phyloP scores from a whole-genome alignment of 495 filamentous ascomycete genomes.

The Hypoxylon lenormandii region DNA sequence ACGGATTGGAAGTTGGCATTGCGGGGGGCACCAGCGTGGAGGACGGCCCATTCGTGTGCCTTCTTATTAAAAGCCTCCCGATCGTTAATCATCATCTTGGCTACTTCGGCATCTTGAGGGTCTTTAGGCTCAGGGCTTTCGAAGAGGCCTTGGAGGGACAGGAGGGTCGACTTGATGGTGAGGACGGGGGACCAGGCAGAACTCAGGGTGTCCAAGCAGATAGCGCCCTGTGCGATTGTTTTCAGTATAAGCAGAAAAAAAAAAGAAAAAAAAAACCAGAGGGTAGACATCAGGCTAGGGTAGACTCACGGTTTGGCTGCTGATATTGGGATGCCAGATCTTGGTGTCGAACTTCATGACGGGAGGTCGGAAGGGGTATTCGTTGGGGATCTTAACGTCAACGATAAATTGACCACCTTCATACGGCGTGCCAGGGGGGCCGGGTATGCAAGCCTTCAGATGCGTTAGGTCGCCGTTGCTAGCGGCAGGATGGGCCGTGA shows the following conservation, averaged over 20 bases:
- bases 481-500: slow-evolving; percentile 74
- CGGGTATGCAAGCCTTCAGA: slow-evolving; percentile 83
- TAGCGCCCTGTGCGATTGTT: slow-evolving; percentile 76
- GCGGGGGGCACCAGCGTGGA: slow-evolving; percentile 82
- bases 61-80: slow-evolving; percentile 82
- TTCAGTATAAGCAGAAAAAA: neutral
- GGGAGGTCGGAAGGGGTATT: slow-evolving; percentile 94
- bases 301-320: slow-evolving; percentile 86
- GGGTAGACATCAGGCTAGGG: neutral
- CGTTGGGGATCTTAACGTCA: slow-evolving; percentile 85
- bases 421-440: slow-evolving; percentile 93
- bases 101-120: slow-evolving; percentile 96
- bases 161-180: slow-evolving; percentile 92
- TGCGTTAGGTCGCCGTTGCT: slow-evolving; percentile 80
- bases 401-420: slow-evolving; percentile 86
- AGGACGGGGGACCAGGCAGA: slow-evolving; percentile 92
- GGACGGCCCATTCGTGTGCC: slow-evolving; percentile 89
- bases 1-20: slow-evolving; percentile 50
- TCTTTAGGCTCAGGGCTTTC: slow-evolving; percentile 95
- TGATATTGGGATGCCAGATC: slow-evolving; percentile 98
- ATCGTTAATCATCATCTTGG: slow-evolving; percentile 84
- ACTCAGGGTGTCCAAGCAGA: slow-evolving; percentile 94
- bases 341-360: slow-evolving; percentile 93
- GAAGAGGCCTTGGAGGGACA: slow-evolving; percentile 92
- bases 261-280: no score